phyloP scores from a whole-genome alignment of 441 rosid species.

The Mallotus japonicus region DNA sequence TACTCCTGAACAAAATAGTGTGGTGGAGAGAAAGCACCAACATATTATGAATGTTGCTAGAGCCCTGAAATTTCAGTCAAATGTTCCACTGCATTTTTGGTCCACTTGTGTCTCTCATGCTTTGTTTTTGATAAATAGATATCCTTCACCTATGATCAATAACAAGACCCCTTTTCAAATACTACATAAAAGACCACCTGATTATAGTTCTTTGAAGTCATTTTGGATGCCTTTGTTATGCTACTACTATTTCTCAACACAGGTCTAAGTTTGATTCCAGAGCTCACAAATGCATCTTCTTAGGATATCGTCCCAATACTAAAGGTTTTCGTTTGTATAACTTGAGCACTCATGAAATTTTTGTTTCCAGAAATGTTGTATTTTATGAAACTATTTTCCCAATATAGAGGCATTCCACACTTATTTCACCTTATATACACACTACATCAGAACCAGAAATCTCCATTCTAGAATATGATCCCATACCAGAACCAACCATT shows the following conservation, averaged over 20 bases:
- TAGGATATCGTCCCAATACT: neutral
- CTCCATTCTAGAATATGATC: too few species aligned
- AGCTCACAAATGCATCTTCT: neutral
- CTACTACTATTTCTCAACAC: neutral
- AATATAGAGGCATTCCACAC: neutral
- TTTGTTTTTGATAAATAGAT: neutral
- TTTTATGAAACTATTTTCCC: neutral
- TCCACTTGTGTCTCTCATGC: neutral
- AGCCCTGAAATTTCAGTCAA: neutral
- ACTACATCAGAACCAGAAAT: neutral
- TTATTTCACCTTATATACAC: neutral
- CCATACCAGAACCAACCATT: too few species aligned
- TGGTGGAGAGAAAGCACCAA: neutral
- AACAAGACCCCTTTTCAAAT: neutral
- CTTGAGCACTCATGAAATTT: neutral
- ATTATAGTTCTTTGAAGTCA: neutral
- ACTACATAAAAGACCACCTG: neutral
- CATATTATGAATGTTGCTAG: neutral
- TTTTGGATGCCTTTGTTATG: neutral
- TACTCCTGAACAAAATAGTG: neutral
- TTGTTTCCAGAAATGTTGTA: neutral
- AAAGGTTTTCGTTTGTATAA: neutral
- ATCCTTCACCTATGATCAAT: neutral
- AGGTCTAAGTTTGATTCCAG: neutral
- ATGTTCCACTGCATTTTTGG: neutral